A percentile compares a stretch with the other conserved stretches of the same genome.
Evolutionary conservation across 164 flowering plant genomes (phyloP).

Genomic region (Brasenia schreberi): DNA sequence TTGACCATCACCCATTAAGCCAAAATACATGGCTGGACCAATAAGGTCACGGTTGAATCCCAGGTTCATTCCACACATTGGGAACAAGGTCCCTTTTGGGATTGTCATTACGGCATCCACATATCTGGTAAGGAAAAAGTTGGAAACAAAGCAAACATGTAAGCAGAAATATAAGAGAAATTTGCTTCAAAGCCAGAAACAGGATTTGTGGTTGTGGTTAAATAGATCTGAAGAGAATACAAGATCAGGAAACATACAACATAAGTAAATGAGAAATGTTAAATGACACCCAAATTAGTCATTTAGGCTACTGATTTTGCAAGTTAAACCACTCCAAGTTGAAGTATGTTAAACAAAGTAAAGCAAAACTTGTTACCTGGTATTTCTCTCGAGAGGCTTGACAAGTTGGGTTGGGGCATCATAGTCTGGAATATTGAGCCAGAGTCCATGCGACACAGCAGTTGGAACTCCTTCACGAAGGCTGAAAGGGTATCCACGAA

Average conservation of each 20-base stretch:
- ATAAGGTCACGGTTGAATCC: slow-evolving; percentile 3
- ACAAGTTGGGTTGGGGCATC: slow-evolving; percentile 48
- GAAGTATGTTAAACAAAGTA: no score
- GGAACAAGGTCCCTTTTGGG: slow-evolving; percentile 3
- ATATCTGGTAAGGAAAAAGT: slow-evolving; percentile 15
- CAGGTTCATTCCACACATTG: slow-evolving; percentile 2
- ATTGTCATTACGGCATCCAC: slow-evolving; percentile 36
- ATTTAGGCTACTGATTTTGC: no score
- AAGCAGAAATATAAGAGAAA: not conserved
- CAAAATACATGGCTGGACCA: slow-evolving; percentile 3
- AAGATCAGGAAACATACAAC: no score
- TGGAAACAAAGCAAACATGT: not conserved
- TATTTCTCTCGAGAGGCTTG: no score
- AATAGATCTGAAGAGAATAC: no score
- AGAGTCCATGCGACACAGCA: slow-evolving; percentile 50
- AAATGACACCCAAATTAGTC: no score
- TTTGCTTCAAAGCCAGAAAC: no score
- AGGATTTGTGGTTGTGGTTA: no score
- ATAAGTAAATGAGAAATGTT: no score
- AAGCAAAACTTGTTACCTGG: slow-evolving; percentile 18
- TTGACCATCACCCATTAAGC: not conserved
- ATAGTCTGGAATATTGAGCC: slow-evolving; percentile 58
- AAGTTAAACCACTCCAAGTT: no score
- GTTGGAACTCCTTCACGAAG: slow-evolving; percentile 70
- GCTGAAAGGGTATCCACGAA: slow-evolving; percentile 77